Base-by-base conservation (phyloP, 2,329 filamentous ascomycete species). In the Neurospora sp. region DNA sequence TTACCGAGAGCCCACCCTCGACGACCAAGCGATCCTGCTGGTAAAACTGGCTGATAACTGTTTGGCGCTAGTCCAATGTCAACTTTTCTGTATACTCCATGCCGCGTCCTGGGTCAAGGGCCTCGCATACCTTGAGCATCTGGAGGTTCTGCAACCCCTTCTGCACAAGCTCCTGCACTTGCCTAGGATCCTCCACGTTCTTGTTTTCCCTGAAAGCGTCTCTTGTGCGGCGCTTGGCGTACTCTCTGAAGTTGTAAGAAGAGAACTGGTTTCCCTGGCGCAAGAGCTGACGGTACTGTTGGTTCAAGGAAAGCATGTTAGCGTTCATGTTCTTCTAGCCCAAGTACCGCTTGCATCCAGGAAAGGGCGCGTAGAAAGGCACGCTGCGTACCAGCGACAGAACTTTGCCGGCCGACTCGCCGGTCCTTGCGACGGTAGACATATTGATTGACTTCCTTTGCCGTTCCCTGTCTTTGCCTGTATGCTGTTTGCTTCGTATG, bases 171-270 rank as follows among this genome's bases (percentile, higher is more conserved):
- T 97, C 93, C 81, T 98, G 93, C 79, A 97, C 85, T 82, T 86
- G 85, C 73, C 92, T 85, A 74, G 88, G 85, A 78, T 97, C 96
- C 66, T 87, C 83, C 76, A 93, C 90, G 69, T 81, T 79, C 80
- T 88, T 86, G 80, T 96, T 87, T 80, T 97, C 93, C 76, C 91
- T 88, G 81, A 98, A 99, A 4, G 92, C 90, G 83, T 98, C 96
- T 79, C 87, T 88, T 79, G 96, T 97, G 80, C 95, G 88, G 78
- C 96, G 90, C 81, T 90, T 91, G 69, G 96, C 94, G 81, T 99
- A 99, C 80, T 97, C 95, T 82, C 96, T 89, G 86, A 97, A 99
- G 83, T 98, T 99, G 85, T 98, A 99, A 75, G 91, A 89, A 72
- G 93, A 88, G 81, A 99, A 98, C 78, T 97, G 92, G 72, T 87